phyloP scores from a whole-genome alignment of 495 filamentous ascomycete species.

The Aspergillus saccharolyticus region DNA sequence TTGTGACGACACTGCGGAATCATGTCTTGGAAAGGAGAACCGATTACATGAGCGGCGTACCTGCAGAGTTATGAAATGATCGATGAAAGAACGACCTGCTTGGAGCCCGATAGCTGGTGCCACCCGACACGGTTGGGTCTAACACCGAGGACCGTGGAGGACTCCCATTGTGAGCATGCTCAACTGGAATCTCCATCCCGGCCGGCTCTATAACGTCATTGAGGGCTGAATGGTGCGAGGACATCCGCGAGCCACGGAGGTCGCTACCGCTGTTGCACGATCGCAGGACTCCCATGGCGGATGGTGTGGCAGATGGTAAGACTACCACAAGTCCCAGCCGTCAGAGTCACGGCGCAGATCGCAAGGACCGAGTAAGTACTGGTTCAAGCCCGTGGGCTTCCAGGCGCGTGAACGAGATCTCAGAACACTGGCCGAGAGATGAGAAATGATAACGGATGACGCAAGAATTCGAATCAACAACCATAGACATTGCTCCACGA shows the following conservation, averaged over 20 bases:
- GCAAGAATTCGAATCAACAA: slow-evolving; percentile 14
- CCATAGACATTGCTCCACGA: slow-evolving; percentile 15
- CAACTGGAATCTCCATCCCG: slow-evolving; percentile 23
- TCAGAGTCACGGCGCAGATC: background rate
- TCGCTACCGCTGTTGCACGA: slow-evolving; percentile 32
- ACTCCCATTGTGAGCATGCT: slow-evolving; percentile 32
- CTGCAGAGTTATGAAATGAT: slow-evolving; percentile 58
- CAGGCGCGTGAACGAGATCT: background rate
- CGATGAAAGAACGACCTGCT: slow-evolving; percentile 76
- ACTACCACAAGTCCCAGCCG: background rate
- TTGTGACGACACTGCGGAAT: background rate
- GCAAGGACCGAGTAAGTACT: background rate
- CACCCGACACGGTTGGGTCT: slow-evolving; percentile 36
- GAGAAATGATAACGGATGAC: slow-evolving; percentile 16
- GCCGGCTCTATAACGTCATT: slow-evolving; percentile 22
- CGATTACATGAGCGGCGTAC: slow-evolving; percentile 36
- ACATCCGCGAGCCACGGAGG: slow-evolving; percentile 29
- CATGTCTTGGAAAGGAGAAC: slow-evolving; percentile 1
- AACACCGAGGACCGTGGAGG: slow-evolving; percentile 27
- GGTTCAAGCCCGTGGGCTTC: slow-evolving; percentile 1
- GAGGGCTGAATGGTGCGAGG: slow-evolving; percentile 21
- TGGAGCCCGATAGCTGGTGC: slow-evolving; percentile 56
- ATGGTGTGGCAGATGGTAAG: background rate
- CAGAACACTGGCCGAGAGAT: background rate
- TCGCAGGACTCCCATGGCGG: slow-evolving; percentile 34